A percentile compares a stretch with the other conserved stretches of the same genome.
Evolutionary conservation across 768 basidiomycete genomes (phyloP).

Genomic region (Cystobasidium onofrii): DNA sequence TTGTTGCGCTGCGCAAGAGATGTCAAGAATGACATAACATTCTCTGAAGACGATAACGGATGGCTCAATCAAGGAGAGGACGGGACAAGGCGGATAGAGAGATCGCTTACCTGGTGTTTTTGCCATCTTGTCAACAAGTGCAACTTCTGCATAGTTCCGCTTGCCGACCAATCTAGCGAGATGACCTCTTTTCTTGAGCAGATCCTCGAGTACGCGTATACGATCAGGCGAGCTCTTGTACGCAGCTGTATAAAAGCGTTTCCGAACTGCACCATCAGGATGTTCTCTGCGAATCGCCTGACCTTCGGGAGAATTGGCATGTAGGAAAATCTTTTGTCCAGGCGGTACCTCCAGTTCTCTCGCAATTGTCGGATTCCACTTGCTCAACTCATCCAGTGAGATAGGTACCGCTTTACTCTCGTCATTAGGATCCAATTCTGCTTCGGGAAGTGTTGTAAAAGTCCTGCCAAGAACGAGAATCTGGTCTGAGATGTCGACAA

Average conservation of each 20-base stretch:
- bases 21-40: constrained; percentile 76
- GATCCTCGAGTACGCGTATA: constrained; percentile 66
- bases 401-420: constrained; percentile 5
- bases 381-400: background rate
- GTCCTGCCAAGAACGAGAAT: constrained; percentile 77
- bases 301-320: constrained; percentile 83
- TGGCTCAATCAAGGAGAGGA: too few relatives aligned
- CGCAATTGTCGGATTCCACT: constrained; percentile 5
- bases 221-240: constrained; percentile 58
- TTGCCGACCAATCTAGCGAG: constrained; percentile 76
- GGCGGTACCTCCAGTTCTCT: background rate
- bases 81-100: constrained; percentile 1
- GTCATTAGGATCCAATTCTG: background rate
- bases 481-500: constrained; percentile 81
- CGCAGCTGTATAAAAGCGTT: constrained; percentile 70
- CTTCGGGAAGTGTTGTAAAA: constrained; percentile 61
- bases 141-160: constrained; percentile 76
- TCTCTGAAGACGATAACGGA: too few relatives aligned
- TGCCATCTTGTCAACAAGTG: constrained; percentile 91
- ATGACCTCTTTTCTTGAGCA: constrained; percentile 69
- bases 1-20: constrained; percentile 71
- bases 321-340: constrained; percentile 1
- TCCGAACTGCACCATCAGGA: constrained; percentile 70
- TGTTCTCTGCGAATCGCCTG: constrained; percentile 88
- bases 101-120: constrained; percentile 66